Evolutionary conservation across 768 basidiomycete species (phyloP), one percentile per base, ranked within the genome.

Genomic region (Collybiopsis luxurians): DNA sequence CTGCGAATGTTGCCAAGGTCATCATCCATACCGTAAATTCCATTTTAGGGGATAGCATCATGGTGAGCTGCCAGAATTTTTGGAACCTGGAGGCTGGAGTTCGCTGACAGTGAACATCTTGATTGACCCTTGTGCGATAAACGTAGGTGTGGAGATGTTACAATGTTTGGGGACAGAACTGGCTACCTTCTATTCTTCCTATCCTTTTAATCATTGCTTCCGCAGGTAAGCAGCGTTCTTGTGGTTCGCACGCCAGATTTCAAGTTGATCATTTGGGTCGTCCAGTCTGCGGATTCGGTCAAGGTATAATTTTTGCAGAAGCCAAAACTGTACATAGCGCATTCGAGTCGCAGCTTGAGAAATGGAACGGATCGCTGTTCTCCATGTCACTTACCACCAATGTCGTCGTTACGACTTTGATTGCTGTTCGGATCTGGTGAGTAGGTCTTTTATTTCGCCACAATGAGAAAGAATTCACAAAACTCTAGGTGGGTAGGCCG

Each of bases 331-430:
- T 62, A 17, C 67, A 73, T 47, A 69, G 66, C 44, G 72, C 73
- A n/a, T 75, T 76, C 52, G 64, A 63, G 11, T 56, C 59, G 34
- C 56, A 64, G 6, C 63, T 72, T n/a, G 60, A 63, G 43, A 56
- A 63, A 9, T 72, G 72, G 70, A 70, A 73, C 57, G 70, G 71
- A 36, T 66, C 70, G n/a, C 57, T 73, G 19, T 72, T 75, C 61
- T 57, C 63, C 13, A 60, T 73, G 19, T 71, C 72, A 2, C 66
- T 73, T 23, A 61, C 64, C 0, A 73, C 69, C 24, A 75, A 74
- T 60, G 62, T 72, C 12, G 52, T 61, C n/a, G 67, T 69, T 27
- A 72, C 71, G 4, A 46, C 58, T 12, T 65, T 74, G 36, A 72
- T 74, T 59, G 66, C 69, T 3, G 42, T 65, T n/a, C 63, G 73